Base-by-base conservation (phyloP, 2,329 filamentous ascomycete genomes). In the Cladorrhinum sp. region DNA sequence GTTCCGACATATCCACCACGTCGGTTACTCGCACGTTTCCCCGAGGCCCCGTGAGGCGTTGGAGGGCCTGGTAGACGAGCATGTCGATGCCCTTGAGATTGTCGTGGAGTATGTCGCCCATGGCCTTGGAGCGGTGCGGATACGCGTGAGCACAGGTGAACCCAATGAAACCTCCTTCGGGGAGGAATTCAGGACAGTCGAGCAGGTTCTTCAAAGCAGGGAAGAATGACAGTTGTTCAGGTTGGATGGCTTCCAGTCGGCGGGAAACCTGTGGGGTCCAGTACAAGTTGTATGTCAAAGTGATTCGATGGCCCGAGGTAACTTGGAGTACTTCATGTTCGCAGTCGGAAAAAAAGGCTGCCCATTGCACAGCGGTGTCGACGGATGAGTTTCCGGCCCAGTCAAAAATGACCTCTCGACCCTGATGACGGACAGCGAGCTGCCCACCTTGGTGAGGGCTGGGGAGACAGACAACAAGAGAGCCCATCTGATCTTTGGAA, bases 31-130 rank as follows among this genome's bases (percentile, higher is more conserved):
- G 3, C 41, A 45, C 41, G 16, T 45, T 12, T 3, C n/a, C 41
- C 8, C 2, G 6, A 3, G 41, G 41, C 3, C 41, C 36, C 8
- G n/a, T 9, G 3, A 56, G 54, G 3, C 23, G 54, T 25, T 25
- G 49, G 10, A 56, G 54, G 3, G 41, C 50, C 38, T 53, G 56
- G 23, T 45, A 58, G 29, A 58, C 32, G 7, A 58, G 22, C 56
- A 58, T 58, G 25, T 58, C 56, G 5, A 58, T 16, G 8, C 56
- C 56, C 49, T 58, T 58, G 5, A 58, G 56, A 5, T 50, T 27
- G 22, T 25, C 18, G 16, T 49, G 36, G 1, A 56, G 32, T 16
- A n/a, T 29, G 3, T 18, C 18, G 22, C 6, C 29, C 5, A 16
- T 20, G 16, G 49, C 18, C 3, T 53, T 29, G 22, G 27, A 18